A percentile compares a stretch with the other conserved stretches of the same genome.
phyloP scores from a whole-genome alignment of 352 stramenopile species.

The Lagenidium sp. region DNA sequence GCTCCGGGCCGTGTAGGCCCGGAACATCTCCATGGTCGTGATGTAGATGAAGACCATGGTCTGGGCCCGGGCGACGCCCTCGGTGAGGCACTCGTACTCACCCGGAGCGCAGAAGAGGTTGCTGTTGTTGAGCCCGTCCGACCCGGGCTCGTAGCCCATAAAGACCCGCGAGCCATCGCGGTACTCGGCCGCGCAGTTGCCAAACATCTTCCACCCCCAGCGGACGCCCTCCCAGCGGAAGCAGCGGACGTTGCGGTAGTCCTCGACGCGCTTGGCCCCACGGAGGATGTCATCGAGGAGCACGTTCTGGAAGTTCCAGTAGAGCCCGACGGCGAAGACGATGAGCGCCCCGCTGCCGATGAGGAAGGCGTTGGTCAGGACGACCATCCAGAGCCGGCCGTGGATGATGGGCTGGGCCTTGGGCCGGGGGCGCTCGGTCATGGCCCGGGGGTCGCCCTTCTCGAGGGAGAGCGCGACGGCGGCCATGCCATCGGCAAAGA shows the following conservation, averaged over 20 bases:
- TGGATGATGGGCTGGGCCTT: slow-evolving; percentile 24
- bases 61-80: slow-evolving; percentile 27
- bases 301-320: slow-evolving; percentile 26
- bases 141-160: neutral
- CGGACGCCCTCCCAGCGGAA: slow-evolving; percentile 14
- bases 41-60: slow-evolving; percentile 41
- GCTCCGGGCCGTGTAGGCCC: slow-evolving; percentile 34
- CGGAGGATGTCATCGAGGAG: slow-evolving; percentile 19
- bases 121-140: slow-evolving; percentile 8
- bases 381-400: slow-evolving; percentile 21
- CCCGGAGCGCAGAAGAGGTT: slow-evolving; percentile 13
- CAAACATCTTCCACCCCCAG: slow-evolving; percentile 16
- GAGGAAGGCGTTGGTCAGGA: slow-evolving; percentile 19
- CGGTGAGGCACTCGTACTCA: slow-evolving; percentile 28
- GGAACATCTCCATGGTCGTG: slow-evolving; percentile 38
- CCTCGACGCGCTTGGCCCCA: slow-evolving; percentile 7
- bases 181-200: slow-evolving; percentile 17
- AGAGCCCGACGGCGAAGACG: slow-evolving; percentile 19
- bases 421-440: slow-evolving; percentile 15
- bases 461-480: slow-evolving; percentile 23
- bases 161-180: slow-evolving; percentile 15
- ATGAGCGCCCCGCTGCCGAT: slow-evolving; percentile 17
- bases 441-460: slow-evolving; percentile 19
- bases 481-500: slow-evolving; percentile 88
- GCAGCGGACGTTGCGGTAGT: slow-evolving; percentile 19